Evolutionary conservation across 257 asterid species (phyloP).

Genomic region (Oldenlandia corymbosa): DNA sequence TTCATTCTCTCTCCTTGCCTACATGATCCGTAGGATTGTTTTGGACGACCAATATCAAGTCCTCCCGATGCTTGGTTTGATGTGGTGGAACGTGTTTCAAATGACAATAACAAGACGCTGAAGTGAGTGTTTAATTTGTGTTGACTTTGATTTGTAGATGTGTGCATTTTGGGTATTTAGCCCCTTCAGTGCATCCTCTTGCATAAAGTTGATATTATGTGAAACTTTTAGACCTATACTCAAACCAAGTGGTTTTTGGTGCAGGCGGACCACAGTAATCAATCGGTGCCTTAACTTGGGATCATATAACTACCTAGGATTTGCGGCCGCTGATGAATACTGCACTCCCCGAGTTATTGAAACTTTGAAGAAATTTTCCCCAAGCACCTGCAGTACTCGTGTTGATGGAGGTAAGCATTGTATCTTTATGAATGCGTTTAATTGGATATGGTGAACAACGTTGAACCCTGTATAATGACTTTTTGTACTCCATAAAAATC

Average conservation of each 20-base stretch:
- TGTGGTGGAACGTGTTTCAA: slow-evolving; percentile 92
- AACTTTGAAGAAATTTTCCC: slow-evolving; percentile 63
- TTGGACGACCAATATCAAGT: slow-evolving; percentile 93
- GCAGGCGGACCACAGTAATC: slow-evolving; percentile 70
- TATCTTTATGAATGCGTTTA: slow-evolving; percentile 11
- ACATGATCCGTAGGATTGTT: slow-evolving; percentile 69
- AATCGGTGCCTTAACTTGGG: slow-evolving; percentile 91
- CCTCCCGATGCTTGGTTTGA: slow-evolving; percentile 99
- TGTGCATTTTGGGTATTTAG: not conserved
- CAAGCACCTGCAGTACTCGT: slow-evolving; percentile 95
- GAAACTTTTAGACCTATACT: not conserved
- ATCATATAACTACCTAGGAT: slow-evolving; percentile 95
- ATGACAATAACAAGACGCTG: slow-evolving; percentile 84
- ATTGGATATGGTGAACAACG: not conserved
- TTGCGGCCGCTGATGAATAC: slow-evolving; percentile 97
- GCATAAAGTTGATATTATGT: not conserved
- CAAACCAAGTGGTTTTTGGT: slow-evolving; percentile 12
- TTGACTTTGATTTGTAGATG: not conserved
- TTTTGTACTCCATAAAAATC: slow-evolving; percentile 11
- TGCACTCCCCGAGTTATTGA: slow-evolving; percentile 96
- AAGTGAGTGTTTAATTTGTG: slow-evolving; percentile 41
- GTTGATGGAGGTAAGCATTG: slow-evolving; percentile 79
- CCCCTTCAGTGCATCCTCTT: not conserved
- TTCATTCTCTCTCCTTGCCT: not conserved
- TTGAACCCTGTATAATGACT: not conserved